Percentiles rank a stretch among this genome's conserved stretches.
These are phyloP conservation scores for Anastatica hierochuntica DNA, from an alignment of 345 rosid genomes.

Conservation along the genomic window DNA sequence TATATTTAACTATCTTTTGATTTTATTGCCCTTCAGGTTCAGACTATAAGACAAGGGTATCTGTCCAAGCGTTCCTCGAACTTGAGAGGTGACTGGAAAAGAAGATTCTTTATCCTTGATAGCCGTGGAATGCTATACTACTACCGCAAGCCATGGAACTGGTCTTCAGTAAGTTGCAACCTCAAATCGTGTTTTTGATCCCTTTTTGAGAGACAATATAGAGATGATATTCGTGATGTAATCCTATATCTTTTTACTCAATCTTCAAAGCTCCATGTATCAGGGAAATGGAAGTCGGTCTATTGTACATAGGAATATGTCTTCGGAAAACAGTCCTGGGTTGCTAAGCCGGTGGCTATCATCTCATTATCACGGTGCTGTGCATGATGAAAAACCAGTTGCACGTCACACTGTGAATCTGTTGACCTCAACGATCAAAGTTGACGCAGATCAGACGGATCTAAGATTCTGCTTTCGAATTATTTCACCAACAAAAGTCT, in stretches of 20 bases:
- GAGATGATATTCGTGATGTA: no score
- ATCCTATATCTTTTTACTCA: no score
- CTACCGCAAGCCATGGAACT: slow-evolving; percentile 62
- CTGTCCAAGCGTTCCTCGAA: slow-evolving; percentile 83
- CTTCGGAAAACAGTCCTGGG: slow-evolving; percentile 47
- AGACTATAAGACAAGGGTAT: slow-evolving; percentile 74
- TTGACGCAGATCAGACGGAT: slow-evolving; percentile 70
- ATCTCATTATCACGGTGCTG: slow-evolving; percentile 64
- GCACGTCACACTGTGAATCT: slow-evolving; percentile 70
- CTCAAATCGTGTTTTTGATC: no score
- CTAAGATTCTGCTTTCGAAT: slow-evolving; percentile 79
- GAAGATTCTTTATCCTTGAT: slow-evolving; percentile 76
- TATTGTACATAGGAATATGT: slow-evolving; percentile 33
- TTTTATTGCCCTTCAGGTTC: slow-evolving; percentile 38
- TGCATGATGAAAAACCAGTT: slow-evolving; percentile 62
- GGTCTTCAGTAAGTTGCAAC: slow-evolving; percentile 56
- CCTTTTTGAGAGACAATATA: no score
- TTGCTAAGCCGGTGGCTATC: slow-evolving; percentile 76
- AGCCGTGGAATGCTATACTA: slow-evolving; percentile 76
- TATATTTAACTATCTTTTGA: slow-evolving; percentile 1
- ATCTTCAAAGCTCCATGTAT: slow-evolving; percentile 22
- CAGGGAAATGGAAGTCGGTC: slow-evolving; percentile 56
- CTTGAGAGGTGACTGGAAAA: slow-evolving; percentile 75
- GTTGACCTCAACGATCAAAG: slow-evolving; percentile 68
- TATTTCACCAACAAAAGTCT: slow-evolving; percentile 49